Percentiles rank a stretch among this genome's conserved stretches.
Evolutionary conservation across 2,329 filamentous ascomycete genomes (phyloP).

Genomic region (Fusarium sp.): DNA sequence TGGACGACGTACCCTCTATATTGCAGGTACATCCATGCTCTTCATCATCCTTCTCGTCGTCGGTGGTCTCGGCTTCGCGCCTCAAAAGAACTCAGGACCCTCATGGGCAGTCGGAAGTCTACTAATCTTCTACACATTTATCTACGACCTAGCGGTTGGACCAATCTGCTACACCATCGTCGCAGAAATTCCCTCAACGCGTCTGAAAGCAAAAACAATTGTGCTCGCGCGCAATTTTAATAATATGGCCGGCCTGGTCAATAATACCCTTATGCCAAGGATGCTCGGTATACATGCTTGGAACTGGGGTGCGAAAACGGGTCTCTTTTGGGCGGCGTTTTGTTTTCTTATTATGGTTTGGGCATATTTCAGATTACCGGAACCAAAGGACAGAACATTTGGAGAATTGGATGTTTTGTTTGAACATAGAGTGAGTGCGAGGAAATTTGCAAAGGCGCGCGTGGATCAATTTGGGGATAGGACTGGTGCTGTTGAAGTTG

Average conservation of each 20-base stretch:
- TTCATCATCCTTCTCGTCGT: constrained; percentile 55
- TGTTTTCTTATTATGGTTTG: constrained; percentile 58
- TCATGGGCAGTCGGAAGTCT: constrained; percentile 61
- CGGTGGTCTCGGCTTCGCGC: constrained; percentile 64
- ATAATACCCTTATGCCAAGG: constrained; percentile 58
- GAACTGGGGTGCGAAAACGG: constrained; percentile 61
- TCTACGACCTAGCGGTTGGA: constrained; percentile 53
- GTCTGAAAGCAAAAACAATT: constrained; percentile 59
- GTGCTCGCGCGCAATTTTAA: constrained; percentile 59
- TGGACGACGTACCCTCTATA: constrained; percentile 58
- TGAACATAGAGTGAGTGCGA: constrained; percentile 55
- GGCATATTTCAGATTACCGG: constrained; percentile 63
- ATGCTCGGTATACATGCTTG: constrained; percentile 58
- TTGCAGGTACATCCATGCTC: constrained; percentile 61
- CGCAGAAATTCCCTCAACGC: constrained; percentile 59
- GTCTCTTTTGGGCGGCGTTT: constrained; percentile 56
- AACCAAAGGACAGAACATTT: constrained; percentile 63
- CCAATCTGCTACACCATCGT: constrained; percentile 86
- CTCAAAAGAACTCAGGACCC: constrained; percentile 52
- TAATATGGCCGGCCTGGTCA: constrained; percentile 60
- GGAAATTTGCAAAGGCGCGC: constrained; percentile 50
- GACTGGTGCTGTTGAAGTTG: constrained; percentile 33
- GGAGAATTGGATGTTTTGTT: constrained; percentile 68
- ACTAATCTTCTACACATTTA: constrained; percentile 56
- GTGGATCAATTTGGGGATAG: constrained; percentile 37